Evolutionary conservation across 1,139 yeast species (phyloP).

Genomic region (Yarrowia galli): DNA sequence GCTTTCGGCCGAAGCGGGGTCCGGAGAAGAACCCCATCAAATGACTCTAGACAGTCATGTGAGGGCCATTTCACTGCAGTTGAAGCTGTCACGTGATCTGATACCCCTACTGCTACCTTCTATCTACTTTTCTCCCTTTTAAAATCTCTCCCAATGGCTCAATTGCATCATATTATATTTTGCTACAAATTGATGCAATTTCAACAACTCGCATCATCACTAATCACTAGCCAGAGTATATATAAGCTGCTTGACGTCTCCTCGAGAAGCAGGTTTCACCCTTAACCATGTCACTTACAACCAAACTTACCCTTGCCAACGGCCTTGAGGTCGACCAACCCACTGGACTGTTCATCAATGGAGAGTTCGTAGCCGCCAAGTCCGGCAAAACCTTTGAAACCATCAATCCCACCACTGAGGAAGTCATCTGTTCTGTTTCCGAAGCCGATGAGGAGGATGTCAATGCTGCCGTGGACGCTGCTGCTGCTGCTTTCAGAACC

Average conservation of each 20-base stretch:
- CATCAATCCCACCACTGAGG: conserved; percentile 51
- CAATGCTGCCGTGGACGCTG: conserved; percentile 65
- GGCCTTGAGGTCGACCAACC: conserved; percentile 69
- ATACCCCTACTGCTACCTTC: too few species aligned
- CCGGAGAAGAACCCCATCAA: background rate
- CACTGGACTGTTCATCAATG: conserved; percentile 69
- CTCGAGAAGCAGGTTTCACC: background rate
- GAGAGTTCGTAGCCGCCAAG: conserved; percentile 61
- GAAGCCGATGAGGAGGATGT: conserved; percentile 66
- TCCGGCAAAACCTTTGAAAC: conserved; percentile 58
- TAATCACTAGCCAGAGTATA: conserved; percentile 9
- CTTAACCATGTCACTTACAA: conserved; percentile 4
- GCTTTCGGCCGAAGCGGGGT: conserved; percentile 24
- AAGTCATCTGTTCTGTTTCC: conserved; percentile 63
- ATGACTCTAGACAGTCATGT: background rate
- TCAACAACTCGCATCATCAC: background rate
- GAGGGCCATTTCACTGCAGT: background rate
- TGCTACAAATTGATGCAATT: background rate
- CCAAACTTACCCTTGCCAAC: conserved; percentile 62
- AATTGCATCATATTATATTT: background rate
- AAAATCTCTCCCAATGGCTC: too few species aligned
- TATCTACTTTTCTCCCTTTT: background rate
- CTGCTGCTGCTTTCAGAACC: conserved; percentile 59
- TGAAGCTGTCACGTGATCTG: background rate
- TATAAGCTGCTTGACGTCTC: conserved; percentile 8